Evolutionary conservation across 768 basidiomycete species (phyloP).

Genomic region (Scleroderma citrinum): DNA sequence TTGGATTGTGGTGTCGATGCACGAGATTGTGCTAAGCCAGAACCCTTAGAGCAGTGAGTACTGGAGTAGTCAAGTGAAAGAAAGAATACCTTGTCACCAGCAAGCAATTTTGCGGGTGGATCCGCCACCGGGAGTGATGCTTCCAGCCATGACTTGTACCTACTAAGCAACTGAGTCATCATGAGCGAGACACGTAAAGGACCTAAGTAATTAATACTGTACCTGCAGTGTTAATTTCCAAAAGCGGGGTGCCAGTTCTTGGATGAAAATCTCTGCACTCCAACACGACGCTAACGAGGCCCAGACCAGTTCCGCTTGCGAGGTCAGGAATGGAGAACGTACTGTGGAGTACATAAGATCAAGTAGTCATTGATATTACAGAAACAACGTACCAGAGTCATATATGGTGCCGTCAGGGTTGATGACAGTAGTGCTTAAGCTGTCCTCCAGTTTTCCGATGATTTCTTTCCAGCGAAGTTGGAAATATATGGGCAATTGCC

Average conservation of each 20-base stretch:
- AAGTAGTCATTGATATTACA: neutral
- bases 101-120: constrained; percentile 26
- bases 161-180: constrained; percentile 59
- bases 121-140: constrained; percentile 43
- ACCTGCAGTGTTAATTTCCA: constrained; percentile 93
- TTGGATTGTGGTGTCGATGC: constrained; percentile 47
- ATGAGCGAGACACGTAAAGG: constrained; percentile 1
- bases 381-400: constrained; percentile 34
- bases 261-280: constrained; percentile 81
- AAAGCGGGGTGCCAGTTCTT: constrained; percentile 76
- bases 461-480: constrained; percentile 97
- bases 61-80: neutral
- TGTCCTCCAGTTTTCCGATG: constrained; percentile 67
- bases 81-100: constrained; percentile 34
- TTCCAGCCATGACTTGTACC: constrained; percentile 79
- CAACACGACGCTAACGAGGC: constrained; percentile 74
- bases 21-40: constrained; percentile 32
- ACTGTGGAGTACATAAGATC: constrained; percentile 10
- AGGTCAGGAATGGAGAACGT: constrained; percentile 41
- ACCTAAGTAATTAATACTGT: constrained; percentile 10
- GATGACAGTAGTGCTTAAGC: constrained; percentile 40
- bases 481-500: constrained; percentile 97
- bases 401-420: constrained; percentile 27
- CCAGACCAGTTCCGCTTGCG: constrained; percentile 67
- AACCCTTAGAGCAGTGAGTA: neutral